Evolutionary conservation across 176 grass and related monocot genomes (phyloP).

Genomic region (Urochloa ruziziensis): DNA sequence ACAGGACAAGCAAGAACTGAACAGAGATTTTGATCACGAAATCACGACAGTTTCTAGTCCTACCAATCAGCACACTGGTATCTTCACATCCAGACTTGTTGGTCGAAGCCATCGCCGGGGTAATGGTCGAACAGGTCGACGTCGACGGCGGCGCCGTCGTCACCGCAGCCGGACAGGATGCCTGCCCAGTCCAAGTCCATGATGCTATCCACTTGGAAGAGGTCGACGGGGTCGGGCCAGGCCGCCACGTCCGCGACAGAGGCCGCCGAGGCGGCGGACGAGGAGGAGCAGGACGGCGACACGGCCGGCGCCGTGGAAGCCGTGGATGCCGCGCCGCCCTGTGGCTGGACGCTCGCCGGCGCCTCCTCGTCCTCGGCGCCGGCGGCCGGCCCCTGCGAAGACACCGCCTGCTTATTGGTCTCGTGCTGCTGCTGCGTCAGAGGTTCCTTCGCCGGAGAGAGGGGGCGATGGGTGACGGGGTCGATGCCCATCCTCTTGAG

Average conservation of each 20-base stretch:
- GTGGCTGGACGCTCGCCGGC: not conserved
- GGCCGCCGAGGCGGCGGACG: conserved; percentile 25
- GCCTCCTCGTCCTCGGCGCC: not conserved
- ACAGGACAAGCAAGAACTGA: not conserved
- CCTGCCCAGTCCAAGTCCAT: conserved; percentile 56
- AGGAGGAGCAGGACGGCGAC: conserved; percentile 45
- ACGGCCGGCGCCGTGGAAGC: conserved; percentile 14
- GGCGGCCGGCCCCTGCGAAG: not conserved
- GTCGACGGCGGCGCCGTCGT: not conserved
- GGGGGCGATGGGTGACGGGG: conserved; percentile 61
- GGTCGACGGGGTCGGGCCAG: conserved; percentile 52
- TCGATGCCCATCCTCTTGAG: conserved; percentile 87
- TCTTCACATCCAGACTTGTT: conserved; percentile 53
- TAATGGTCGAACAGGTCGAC: conserved; percentile 46
- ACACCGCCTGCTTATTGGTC: not conserved
- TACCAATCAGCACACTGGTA: not conserved
- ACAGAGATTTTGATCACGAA: conserved; percentile 10
- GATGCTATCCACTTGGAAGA: conserved; percentile 59
- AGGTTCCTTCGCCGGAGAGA: not conserved
- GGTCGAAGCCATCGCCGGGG: conserved; percentile 41
- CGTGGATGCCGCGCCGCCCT: not conserved
- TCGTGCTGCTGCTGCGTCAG: not conserved
- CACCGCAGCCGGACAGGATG: conserved; percentile 41
- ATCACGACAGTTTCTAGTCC: conserved; percentile 4
- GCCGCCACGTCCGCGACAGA: conserved; percentile 34